Base-by-base conservation (phyloP, 441 rosid species). In the Mallotus repandus region DNA sequence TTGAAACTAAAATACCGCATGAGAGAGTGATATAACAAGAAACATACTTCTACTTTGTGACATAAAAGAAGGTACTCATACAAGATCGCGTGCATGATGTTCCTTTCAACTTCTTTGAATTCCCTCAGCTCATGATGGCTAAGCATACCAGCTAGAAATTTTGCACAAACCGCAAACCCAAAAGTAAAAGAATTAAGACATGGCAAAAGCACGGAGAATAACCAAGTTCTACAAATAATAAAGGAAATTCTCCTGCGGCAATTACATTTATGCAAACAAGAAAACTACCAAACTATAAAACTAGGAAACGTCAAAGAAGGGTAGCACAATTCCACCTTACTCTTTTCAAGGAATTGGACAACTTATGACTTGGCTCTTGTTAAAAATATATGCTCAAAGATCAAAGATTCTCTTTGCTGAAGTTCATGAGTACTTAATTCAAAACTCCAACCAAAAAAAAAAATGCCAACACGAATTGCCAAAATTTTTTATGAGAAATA, bases 31-130 rank as follows among this genome's bases (percentile, higher is more conserved):
- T 14, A 13, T 21, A 52, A 63, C 45, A 69, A 43, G 74, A 77
- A 73, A 19, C 74, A 7, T 87, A 91, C 97, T 81, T 85, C 81
- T 79, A 79, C 74, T 72, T 75, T 80, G 60, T 64, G 70, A 76
- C 94, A 92, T 41, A 88, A 75, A 32, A 43, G 81, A 69, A 83
- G 82, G 73, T 86, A 90, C 49, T 83, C 90, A 73, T 82, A 84
- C 80, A 90, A 74, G 25, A 87, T 78, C 68, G 79, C 77, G 66
- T 74, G 79, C 85, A 88, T 79, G 46, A 82, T 84, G 50, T 77
- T 79, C 77, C 75, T 81, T 71, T 78, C 86, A n/a, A 81, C 22
- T 48, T 79, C 83, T 66, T 70, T 70, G 74, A 70, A 66, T 60
- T 76, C 74, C 48, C 65, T 69, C 38, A 62, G 68, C 78, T 80